Percentiles rank a stretch among this genome's conserved stretches.
These are phyloP conservation scores for Cercospora zeina DNA, from an alignment of 2,329 filamentous ascomycete species.

Conservation along the genomic window DNA sequence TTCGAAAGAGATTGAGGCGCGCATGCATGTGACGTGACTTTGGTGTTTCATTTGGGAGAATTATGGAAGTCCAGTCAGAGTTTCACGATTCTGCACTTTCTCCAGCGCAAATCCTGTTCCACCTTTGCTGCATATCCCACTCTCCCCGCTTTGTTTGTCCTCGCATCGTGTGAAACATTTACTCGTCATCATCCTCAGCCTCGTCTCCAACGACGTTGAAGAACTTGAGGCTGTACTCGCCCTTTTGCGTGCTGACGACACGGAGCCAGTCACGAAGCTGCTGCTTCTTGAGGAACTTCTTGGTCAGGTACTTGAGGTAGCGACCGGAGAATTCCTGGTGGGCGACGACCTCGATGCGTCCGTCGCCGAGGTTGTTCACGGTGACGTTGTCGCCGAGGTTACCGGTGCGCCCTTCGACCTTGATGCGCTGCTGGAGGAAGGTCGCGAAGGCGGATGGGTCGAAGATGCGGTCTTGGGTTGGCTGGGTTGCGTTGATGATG, in stretches of 20 bases:
- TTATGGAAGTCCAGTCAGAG: conserved; percentile 5
- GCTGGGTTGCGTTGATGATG: conserved; percentile 99
- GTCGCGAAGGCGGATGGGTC: conserved; percentile 98
- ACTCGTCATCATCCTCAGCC: conserved; percentile 97
- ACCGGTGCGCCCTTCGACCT: conserved; percentile 96
- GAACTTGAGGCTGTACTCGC: conserved; percentile 99
- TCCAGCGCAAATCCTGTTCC: background rate
- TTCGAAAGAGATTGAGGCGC: background rate
- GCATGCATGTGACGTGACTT: background rate
- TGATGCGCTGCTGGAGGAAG: conserved; percentile 99
- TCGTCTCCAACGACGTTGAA: conserved; percentile 99
- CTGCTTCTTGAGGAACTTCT: conserved; percentile 99
- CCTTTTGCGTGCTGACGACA: conserved; percentile 95
- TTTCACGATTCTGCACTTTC: background rate
- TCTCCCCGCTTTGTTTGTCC: background rate
- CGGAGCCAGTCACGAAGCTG: conserved; percentile 99
- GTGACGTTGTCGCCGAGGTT: conserved; percentile 93
- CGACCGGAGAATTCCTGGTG: conserved; percentile 98
- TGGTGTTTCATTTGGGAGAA: background rate
- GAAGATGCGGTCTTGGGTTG: conserved; percentile 99
- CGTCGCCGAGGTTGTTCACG: conserved; percentile 88
- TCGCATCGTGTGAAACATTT: conserved; percentile 42
- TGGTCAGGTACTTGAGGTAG: conserved; percentile 99
- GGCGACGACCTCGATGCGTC: conserved; percentile 96
- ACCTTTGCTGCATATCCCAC: background rate